Conservation (phyloP, 2,329 filamentous ascomycete species). For the Calonectria henricotiae region DNA sequence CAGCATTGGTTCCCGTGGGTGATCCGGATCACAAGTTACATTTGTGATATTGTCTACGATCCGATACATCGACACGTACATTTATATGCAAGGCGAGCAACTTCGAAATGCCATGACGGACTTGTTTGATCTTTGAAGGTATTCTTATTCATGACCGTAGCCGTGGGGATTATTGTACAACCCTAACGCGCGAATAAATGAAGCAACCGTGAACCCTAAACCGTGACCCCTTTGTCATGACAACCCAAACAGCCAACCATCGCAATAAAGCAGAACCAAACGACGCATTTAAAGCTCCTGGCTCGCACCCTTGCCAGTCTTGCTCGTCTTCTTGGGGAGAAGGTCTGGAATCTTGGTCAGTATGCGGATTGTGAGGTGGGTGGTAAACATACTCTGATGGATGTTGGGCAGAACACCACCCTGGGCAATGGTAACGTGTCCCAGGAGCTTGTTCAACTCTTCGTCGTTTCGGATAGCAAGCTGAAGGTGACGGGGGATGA, state of each 20-base stretch:
- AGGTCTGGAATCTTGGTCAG: constrained; percentile 80
- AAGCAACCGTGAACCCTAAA: constrained; percentile 80
- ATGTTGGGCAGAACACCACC: constrained; percentile 98
- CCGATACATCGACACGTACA: not conserved
- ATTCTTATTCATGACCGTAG: constrained; percentile 77
- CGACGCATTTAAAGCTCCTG: constrained; percentile 86
- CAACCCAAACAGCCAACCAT: constrained; percentile 79
- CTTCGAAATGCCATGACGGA: not conserved
- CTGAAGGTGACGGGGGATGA: constrained; percentile 98
- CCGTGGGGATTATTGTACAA: constrained; percentile 84
- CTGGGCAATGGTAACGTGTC: constrained; percentile 96
- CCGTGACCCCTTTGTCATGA: constrained; percentile 88
- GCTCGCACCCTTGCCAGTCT: constrained; percentile 92
- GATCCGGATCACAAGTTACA: too few relatives aligned
- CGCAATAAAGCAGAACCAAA: constrained; percentile 69
- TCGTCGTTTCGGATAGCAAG: constrained; percentile 99
- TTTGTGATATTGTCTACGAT: not conserved
- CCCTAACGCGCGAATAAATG: constrained; percentile 71
- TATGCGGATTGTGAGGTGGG: constrained; percentile 26
- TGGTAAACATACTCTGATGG: constrained; percentile 86
- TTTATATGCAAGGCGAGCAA: not conserved
- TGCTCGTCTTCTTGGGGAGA: constrained; percentile 98
- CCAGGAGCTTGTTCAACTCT: constrained; percentile 99
- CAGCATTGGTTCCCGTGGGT: too few relatives aligned
- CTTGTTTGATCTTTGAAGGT: constrained; percentile 62